These are phyloP conservation scores for Ailanthus altissimus DNA, from an alignment of 345 rosid genomes.

Conservation along the genomic window DNA sequence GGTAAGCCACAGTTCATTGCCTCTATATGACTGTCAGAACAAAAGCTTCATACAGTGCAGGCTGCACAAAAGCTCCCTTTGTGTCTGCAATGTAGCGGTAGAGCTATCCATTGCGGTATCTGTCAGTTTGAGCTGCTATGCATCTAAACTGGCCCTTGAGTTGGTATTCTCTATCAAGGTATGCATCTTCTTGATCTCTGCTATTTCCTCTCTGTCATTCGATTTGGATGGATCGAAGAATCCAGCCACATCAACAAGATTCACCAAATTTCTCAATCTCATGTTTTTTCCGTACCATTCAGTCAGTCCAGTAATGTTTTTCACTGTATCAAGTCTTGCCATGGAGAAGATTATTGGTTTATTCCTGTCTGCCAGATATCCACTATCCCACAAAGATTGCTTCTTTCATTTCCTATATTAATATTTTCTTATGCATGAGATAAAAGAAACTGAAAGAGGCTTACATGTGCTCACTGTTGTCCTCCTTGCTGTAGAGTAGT, in stretches of 20 bases:
- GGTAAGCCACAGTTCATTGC: conserved; percentile 98
- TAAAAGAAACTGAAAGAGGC: conserved; percentile 3
- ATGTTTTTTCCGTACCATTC: conserved; percentile 95
- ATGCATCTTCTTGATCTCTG: conserved; percentile 90
- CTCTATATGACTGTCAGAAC: conserved; percentile 92
- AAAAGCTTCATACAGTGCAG: conserved; percentile 95
- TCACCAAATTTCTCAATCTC: conserved; percentile 68
- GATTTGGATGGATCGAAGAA: conserved; percentile 77
- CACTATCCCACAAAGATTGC: conserved; percentile 44
- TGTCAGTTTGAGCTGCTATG: conserved; percentile 91
- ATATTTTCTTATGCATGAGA: not conserved
- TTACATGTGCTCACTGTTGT: conserved; percentile 77
- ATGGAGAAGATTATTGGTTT: conserved; percentile 94
- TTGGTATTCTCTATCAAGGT: conserved; percentile 61
- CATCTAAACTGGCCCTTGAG: conserved; percentile 87
- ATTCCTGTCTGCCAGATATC: conserved; percentile 67
- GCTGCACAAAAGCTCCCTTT: conserved; percentile 89
- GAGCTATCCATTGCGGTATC: conserved; percentile 84
- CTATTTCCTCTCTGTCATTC: conserved; percentile 83
- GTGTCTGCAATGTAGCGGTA: conserved; percentile 91
- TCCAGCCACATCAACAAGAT: conserved; percentile 90
- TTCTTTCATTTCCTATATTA: not conserved
- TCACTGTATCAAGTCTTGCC: conserved; percentile 95
- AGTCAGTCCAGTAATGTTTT: conserved; percentile 81
- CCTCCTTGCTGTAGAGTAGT: conserved; percentile 61